Evolutionary conservation across 345 rosid genomes (phyloP).

Genomic region (Lepidium africanum): DNA sequence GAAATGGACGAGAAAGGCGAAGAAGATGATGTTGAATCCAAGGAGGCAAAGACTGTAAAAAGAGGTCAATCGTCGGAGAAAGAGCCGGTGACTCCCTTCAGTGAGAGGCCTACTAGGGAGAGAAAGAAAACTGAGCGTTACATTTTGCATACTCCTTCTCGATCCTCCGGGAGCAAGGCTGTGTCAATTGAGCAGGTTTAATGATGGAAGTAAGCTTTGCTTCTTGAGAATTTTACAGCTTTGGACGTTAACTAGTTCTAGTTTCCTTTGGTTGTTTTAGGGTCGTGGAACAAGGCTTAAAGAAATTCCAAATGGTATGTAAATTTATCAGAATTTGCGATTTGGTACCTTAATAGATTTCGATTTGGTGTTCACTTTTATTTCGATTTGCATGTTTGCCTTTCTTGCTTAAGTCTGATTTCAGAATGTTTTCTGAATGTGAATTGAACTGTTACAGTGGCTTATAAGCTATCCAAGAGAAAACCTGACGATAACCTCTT

Average conservation of each 20-base stretch:
- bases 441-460: slow-evolving; percentile 55
- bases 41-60: slow-evolving; percentile 13
- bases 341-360: neutral
- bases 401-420: neutral
- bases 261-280: slow-evolving; percentile 32
- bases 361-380: neutral
- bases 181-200: slow-evolving; percentile 65
- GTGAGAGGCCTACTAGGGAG: slow-evolving; percentile 74
- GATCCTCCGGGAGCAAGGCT: slow-evolving; percentile 46
- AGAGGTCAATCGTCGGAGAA: slow-evolving; percentile 9
- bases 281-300: slow-evolving; percentile 83
- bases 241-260: neutral
- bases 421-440: slow-evolving; percentile 1
- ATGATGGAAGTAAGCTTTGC: neutral
- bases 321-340: neutral
- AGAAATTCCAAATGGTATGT: slow-evolving; percentile 86
- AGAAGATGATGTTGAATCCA: slow-evolving; percentile 9
- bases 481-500: slow-evolving; percentile 84
- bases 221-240: neutral
- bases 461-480: slow-evolving; percentile 92
- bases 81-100: slow-evolving; percentile 46
- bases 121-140: slow-evolving; percentile 73
- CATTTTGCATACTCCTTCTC: slow-evolving; percentile 43
- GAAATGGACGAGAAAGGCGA: neutral
- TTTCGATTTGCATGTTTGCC: too few relatives aligned